phyloP scores from a whole-genome alignment of 2,329 filamentous ascomycete genomes.

The Sporothrix humicola region DNA sequence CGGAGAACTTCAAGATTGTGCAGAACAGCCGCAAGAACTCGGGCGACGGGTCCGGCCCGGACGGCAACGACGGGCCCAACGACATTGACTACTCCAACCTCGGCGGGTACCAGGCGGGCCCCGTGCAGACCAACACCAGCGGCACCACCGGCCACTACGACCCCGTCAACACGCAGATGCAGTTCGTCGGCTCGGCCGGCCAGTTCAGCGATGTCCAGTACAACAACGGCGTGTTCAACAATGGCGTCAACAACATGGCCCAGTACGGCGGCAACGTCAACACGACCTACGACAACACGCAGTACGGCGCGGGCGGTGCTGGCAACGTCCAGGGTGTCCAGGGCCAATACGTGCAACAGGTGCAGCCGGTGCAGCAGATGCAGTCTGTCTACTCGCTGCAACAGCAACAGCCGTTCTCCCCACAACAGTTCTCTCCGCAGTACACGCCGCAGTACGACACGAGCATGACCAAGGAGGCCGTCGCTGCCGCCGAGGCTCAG shows the following conservation, averaged over 20 bases:
- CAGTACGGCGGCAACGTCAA: neutral
- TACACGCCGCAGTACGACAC: conserved; percentile 6
- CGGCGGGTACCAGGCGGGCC: conserved; percentile 4
- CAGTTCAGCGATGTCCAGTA: conserved; percentile 12
- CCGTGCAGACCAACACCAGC: neutral
- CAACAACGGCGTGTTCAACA: conserved; percentile 4
- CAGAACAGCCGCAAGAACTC: neutral
- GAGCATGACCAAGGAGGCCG: conserved; percentile 14
- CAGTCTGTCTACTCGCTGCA: neutral
- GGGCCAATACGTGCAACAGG: neutral
- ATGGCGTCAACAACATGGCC: neutral
- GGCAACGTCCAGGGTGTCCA: neutral
- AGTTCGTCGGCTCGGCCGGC: neutral
- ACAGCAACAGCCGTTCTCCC: neutral
- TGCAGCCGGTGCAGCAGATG: neutral
- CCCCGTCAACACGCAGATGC: conserved; percentile 17
- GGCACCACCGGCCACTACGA: neutral
- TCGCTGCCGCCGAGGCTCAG: neutral
- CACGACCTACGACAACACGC: neutral
- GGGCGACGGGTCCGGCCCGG: neutral
- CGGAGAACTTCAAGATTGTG: conserved; percentile 22
- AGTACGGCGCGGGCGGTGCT: neutral
- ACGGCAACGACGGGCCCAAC: neutral
- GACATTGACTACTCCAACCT: conserved; percentile 11
- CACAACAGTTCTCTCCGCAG: neutral